Conservation (phyloP, 2,329 filamentous ascomycete genomes). For the Clonostachys rosea region DNA sequence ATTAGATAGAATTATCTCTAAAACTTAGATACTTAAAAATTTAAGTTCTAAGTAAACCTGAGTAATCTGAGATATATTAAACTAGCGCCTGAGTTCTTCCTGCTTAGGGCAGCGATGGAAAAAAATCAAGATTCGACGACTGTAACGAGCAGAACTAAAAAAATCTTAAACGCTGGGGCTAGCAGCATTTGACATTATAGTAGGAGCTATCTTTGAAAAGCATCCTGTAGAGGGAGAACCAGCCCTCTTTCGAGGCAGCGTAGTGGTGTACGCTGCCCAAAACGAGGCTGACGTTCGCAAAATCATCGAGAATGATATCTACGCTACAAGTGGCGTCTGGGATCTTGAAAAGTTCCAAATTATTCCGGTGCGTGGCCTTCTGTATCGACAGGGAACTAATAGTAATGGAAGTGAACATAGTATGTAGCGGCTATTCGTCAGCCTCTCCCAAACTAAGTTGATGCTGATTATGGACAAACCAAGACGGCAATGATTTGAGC, state of each 20-base stretch:
- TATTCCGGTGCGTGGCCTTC: slow-evolving; percentile 7
- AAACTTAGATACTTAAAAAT: too few relatives aligned
- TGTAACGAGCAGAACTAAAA: too few relatives aligned
- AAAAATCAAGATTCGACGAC: too few relatives aligned
- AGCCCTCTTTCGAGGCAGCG: not conserved
- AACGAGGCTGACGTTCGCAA: slow-evolving; percentile 6
- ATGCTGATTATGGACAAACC: too few relatives aligned
- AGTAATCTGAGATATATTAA: too few relatives aligned
- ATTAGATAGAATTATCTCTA: too few relatives aligned
- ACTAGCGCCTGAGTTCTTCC: too few relatives aligned
- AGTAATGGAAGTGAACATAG: not conserved
- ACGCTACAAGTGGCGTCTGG: slow-evolving; percentile 12
- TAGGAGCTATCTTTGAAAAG: not conserved
- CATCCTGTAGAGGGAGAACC: not conserved
- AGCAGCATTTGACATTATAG: not conserved
- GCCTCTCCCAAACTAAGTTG: not conserved
- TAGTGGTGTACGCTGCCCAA: not conserved
- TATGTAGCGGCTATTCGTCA: not conserved
- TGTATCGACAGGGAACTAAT: not conserved
- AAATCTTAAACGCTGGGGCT: too few relatives aligned
- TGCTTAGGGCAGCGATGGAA: too few relatives aligned
- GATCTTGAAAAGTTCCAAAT: slow-evolving; percentile 14
- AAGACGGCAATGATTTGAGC: too few relatives aligned
- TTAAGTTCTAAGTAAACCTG: too few relatives aligned
- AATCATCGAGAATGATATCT: slow-evolving; percentile 10